A percentile compares a stretch with the other conserved stretches of the same genome.
Evolutionary conservation across 805 yeast species (phyloP).

Genomic region (Pichia membranifaciens): DNA sequence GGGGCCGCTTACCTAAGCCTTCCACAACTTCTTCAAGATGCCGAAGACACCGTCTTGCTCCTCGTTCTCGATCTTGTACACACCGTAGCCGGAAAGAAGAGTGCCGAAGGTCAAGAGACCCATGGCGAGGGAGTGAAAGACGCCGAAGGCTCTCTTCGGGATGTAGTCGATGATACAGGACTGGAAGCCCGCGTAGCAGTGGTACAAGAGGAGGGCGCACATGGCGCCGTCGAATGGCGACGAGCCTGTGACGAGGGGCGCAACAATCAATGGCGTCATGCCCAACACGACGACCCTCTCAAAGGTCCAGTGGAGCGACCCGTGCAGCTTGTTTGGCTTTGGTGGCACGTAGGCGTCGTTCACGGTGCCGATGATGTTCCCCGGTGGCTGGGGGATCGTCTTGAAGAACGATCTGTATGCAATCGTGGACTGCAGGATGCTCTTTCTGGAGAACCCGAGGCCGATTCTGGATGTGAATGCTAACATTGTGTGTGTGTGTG

Average conservation of each 20-base stretch:
- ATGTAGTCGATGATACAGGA: constrained; percentile 76
- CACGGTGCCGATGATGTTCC: constrained; percentile 62
- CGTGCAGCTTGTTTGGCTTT: constrained; percentile 48
- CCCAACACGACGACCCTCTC: constrained; percentile 58
- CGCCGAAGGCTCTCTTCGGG: constrained; percentile 67
- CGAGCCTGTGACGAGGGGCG: constrained; percentile 55
- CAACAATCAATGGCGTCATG: constrained; percentile 55
- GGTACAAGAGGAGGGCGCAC: constrained; percentile 51
- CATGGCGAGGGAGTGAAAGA: constrained; percentile 56
- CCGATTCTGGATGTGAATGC: constrained; percentile 20
- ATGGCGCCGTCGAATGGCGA: constrained; percentile 53
- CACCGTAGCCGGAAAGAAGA: constrained; percentile 60
- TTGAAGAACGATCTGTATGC: constrained; percentile 22
- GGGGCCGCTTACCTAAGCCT: constrained; percentile 22
- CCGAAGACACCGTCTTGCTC: constrained; percentile 61
- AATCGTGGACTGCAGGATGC: constrained; percentile 7
- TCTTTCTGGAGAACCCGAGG: constrained; percentile 18
- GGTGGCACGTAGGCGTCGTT: constrained; percentile 69
- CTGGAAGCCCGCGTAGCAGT: constrained; percentile 66
- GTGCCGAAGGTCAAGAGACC: constrained; percentile 58
- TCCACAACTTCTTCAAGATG: constrained; percentile 31
- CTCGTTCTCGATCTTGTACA: constrained; percentile 60
- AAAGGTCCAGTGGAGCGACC: constrained; percentile 69
- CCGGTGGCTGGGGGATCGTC: constrained; percentile 58
- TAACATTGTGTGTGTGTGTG: constrained; percentile 11